Evolutionary conservation across 1,284 basidiomycete genomes (phyloP).

Genomic region (Ceratobasidium sp.): DNA sequence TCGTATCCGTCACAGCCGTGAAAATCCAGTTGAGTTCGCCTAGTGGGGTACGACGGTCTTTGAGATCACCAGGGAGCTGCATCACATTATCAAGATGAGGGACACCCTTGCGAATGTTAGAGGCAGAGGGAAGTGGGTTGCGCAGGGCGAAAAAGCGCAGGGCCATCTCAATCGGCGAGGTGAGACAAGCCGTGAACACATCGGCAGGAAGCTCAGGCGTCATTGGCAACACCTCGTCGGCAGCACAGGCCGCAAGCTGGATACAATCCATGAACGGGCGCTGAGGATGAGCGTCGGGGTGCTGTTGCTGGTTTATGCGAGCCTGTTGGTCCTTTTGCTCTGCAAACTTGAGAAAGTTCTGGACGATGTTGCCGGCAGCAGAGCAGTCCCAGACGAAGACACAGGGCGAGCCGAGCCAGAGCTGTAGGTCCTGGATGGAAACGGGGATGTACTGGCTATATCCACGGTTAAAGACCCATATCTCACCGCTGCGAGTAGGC

Average conservation of each 20-base stretch:
- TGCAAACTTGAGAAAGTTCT: conserved; percentile 89
- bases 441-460: conserved; percentile 99
- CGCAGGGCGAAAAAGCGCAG: conserved; percentile 93
- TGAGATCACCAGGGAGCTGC: conserved; percentile 94
- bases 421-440: conserved; percentile 89
- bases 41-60: conserved; percentile 92
- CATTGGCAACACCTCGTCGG: conserved; percentile 91
- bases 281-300: conserved; percentile 50
- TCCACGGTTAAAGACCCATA: conserved; percentile 98
- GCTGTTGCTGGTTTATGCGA: conserved; percentile 49
- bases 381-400: conserved; percentile 99
- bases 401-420: conserved; percentile 90
- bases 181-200: conserved; percentile 96
- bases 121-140: conserved; percentile 75
- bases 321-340: conserved; percentile 82
- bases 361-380: conserved; percentile 89
- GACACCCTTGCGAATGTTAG: conserved; percentile 48
- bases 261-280: conserved; percentile 88
- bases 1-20: conserved; percentile 97
- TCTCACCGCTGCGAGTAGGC: conserved; percentile 93
- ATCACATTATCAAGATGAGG: conserved; percentile 82
- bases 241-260: conserved; percentile 93
- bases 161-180: conserved; percentile 97
- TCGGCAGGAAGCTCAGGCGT: conserved; percentile 97
- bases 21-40: conserved; percentile 99